Percentiles rank a stretch among this genome's conserved stretches.
Evolutionary conservation across 164 flowering plant species (phyloP).

Genomic region (Vitis rotundifolia): DNA sequence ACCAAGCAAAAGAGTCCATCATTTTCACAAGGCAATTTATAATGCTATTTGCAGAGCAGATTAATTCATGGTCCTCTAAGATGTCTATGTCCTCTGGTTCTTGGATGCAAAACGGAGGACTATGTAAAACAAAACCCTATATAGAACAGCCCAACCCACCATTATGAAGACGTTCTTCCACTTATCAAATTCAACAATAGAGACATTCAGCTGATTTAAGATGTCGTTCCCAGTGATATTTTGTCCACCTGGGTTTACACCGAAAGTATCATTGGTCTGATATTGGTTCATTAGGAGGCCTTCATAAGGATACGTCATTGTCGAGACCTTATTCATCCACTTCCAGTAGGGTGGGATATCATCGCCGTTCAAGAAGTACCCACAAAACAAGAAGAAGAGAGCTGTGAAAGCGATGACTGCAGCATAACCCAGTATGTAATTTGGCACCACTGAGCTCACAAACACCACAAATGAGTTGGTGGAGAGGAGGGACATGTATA

Average conservation of each 20-base stretch:
- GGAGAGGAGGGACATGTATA: slow-evolving; percentile 61
- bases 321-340: slow-evolving; percentile 69
- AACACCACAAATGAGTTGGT: slow-evolving; percentile 78
- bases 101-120: slow-evolving; percentile 68
- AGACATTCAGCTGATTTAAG: slow-evolving; percentile 34
- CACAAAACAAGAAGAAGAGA: slow-evolving; percentile 76
- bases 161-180: slow-evolving; percentile 51
- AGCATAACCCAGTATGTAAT: slow-evolving; percentile 69
- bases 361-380: slow-evolving; percentile 57
- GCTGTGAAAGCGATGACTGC: slow-evolving; percentile 81
- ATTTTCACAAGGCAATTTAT: too few relatives aligned
- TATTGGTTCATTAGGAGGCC: slow-evolving; percentile 68
- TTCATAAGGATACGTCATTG: slow-evolving; percentile 77
- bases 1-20: too few relatives aligned
- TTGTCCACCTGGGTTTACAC: background rate
- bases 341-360: slow-evolving; percentile 54
- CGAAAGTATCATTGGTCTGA: slow-evolving; percentile 30
- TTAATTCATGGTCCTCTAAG: background rate
- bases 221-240: slow-evolving; percentile 38
- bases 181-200: slow-evolving; percentile 24
- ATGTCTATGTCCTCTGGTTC: slow-evolving; percentile 55
- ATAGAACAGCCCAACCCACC: slow-evolving; percentile 67
- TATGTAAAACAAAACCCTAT: slow-evolving; percentile 63
- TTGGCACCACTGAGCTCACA: slow-evolving; percentile 71
- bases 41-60: too few relatives aligned